These are phyloP conservation scores for Lyophyllum semitale DNA, from an alignment of 768 basidiomycete species.

Conservation along the genomic window DNA sequence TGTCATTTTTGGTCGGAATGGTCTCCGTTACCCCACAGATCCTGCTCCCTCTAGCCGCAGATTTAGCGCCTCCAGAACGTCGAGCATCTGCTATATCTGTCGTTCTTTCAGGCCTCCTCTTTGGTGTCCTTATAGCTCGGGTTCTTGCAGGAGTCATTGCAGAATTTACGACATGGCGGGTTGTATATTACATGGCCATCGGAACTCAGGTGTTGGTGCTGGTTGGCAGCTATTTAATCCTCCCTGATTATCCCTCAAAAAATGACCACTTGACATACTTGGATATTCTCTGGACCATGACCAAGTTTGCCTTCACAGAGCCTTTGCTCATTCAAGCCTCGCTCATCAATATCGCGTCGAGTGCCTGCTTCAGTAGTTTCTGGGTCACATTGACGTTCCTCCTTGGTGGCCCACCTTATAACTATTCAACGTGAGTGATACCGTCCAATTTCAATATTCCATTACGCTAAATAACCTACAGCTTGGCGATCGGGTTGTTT, in stretches of 20 bases:
- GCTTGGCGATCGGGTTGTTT: constrained; percentile 68
- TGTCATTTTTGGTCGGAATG: constrained; percentile 74
- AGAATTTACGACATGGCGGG: constrained; percentile 69
- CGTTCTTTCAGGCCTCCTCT: constrained; percentile 64
- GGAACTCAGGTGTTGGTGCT: constrained; percentile 66
- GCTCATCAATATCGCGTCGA: constrained; percentile 61
- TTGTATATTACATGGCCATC: constrained; percentile 78
- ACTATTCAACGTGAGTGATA: constrained; percentile 65
- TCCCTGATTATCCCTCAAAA: constrained; percentile 88
- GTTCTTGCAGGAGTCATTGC: constrained; percentile 77
- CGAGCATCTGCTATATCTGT: constrained; percentile 79
- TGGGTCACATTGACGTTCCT: constrained; percentile 85
- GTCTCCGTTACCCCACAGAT: constrained; percentile 78
- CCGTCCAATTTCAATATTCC: not conserved
- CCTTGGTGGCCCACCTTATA: constrained; percentile 73
- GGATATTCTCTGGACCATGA: constrained; percentile 76
- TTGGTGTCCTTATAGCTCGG: constrained; percentile 75
- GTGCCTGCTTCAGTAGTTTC: constrained; percentile 59
- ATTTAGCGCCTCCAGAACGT: constrained; percentile 74
- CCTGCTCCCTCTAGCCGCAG: constrained; percentile 76
- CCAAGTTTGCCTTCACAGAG: constrained; percentile 72
- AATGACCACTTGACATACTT: constrained; percentile 65
- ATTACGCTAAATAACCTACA: constrained; percentile 12
- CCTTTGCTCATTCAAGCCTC: constrained; percentile 73
- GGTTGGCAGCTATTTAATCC: constrained; percentile 56